Conservation (phyloP, 2,329 filamentous ascomycete species). For the Apiospora arundinis region DNA sequence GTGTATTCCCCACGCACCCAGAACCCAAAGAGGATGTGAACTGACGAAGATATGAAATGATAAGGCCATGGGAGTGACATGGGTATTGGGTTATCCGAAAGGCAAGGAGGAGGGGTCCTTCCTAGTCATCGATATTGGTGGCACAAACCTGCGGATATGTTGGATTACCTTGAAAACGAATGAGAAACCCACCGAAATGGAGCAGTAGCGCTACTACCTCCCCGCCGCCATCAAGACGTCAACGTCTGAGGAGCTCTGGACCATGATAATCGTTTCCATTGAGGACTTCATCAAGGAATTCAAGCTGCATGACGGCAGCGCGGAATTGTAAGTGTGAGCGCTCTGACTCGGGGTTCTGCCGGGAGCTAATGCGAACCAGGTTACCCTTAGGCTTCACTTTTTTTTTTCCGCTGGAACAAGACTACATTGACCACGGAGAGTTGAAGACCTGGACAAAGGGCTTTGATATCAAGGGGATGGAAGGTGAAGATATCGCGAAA, state of each 20-base stretch:
- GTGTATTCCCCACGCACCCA: not conserved
- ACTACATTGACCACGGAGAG: slow-evolving; percentile 73
- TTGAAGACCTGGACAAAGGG: slow-evolving; percentile 78
- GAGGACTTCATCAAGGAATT: slow-evolving; percentile 70
- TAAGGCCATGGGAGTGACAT: slow-evolving; percentile 23
- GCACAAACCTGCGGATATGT: slow-evolving; percentile 75
- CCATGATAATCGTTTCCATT: slow-evolving; percentile 72
- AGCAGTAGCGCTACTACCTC: slow-evolving; percentile 74
- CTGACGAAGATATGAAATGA: not conserved
- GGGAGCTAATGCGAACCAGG: slow-evolving; percentile 49
- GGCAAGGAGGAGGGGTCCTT: slow-evolving; percentile 63
- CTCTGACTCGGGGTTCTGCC: slow-evolving; percentile 34
- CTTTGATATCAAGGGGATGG: slow-evolving; percentile 75
- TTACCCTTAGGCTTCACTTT: slow-evolving; percentile 76
- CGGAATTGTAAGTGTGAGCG: slow-evolving; percentile 49
- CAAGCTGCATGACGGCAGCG: slow-evolving; percentile 22
- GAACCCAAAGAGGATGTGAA: not conserved
- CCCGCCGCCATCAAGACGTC: slow-evolving; percentile 71
- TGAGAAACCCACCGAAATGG: slow-evolving; percentile 64
- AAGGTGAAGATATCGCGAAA: slow-evolving; percentile 73
- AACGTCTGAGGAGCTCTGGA: slow-evolving; percentile 70
- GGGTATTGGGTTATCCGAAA: slow-evolving; percentile 20
- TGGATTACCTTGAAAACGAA: slow-evolving; percentile 68
- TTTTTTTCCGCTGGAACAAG: slow-evolving; percentile 73
- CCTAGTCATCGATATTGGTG: slow-evolving; percentile 74